These are phyloP conservation scores for Cercophora newfieldiana DNA, from an alignment of 495 filamentous ascomycete species.

Conservation along the genomic window DNA sequence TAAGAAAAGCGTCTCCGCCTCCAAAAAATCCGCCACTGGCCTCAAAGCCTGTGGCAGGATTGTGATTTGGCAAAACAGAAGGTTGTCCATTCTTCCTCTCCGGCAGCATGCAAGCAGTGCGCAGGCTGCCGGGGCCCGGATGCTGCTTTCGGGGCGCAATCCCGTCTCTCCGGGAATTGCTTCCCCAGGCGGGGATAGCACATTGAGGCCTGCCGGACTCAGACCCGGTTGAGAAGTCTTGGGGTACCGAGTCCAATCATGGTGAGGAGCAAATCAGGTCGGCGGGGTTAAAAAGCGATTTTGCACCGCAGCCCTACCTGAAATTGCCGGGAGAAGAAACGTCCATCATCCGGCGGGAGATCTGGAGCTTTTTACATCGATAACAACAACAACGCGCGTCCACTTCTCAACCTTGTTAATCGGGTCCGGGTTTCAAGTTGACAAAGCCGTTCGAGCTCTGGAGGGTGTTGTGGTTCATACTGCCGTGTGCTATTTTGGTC, in stretches of 20 bases:
- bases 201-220: constrained; percentile 10
- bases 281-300: constrained; percentile 28
- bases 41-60: constrained; percentile 15
- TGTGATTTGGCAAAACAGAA: constrained; percentile 20
- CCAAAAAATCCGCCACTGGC: constrained; percentile 16
- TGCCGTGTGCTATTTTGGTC: constrained; percentile 21
- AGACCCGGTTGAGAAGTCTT: constrained; percentile 16
- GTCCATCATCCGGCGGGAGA: constrained; percentile 28
- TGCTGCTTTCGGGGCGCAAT: constrained; percentile 31
- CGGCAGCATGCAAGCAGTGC: constrained; percentile 18
- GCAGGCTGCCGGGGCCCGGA: constrained; percentile 19
- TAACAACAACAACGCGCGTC: constrained; percentile 3
- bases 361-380: constrained; percentile 9
- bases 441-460: background rate
- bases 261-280: constrained; percentile 24
- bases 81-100: constrained; percentile 18
- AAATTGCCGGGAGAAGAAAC: constrained; percentile 24
- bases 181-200: constrained; percentile 14
- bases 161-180: constrained; percentile 22
- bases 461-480: background rate
- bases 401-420: constrained; percentile 10
- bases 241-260: constrained; percentile 18
- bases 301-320: constrained; percentile 29
- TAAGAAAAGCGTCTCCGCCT: constrained; percentile 14
- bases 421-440: constrained; percentile 21